Conservation (phyloP, 164 flowering plant genomes). For the Liquidambar formosana region DNA sequence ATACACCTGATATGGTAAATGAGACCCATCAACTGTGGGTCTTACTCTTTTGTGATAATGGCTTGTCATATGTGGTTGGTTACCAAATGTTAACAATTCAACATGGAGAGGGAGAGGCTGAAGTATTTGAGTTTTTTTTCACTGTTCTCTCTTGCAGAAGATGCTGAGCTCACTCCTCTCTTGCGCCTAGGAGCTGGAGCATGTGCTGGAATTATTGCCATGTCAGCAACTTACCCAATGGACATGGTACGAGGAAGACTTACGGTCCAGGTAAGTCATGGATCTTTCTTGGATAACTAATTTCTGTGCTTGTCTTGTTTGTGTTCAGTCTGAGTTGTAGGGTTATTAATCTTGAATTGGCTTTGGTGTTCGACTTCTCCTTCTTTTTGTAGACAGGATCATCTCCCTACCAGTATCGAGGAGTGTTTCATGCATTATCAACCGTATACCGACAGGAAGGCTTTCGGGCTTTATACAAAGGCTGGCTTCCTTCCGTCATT, state of each 20-base stretch:
- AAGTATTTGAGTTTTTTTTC: constrained; percentile 3
- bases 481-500: constrained; percentile 99
- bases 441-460: constrained; percentile 90
- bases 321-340: background rate
- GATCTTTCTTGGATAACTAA: background rate
- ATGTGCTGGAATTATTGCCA: constrained; percentile 98
- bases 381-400: constrained; percentile 68
- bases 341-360: background rate
- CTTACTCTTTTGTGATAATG: too few relatives aligned
- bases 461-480: constrained; percentile 84
- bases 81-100: background rate
- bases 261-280: constrained; percentile 82
- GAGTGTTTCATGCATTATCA: constrained; percentile 80
- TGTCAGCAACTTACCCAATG: constrained; percentile 99
- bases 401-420: constrained; percentile 87
- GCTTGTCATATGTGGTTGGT: background rate
- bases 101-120: background rate
- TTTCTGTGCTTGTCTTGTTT: background rate
- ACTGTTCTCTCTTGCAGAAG: constrained; percentile 49
- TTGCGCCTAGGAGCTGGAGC: constrained; percentile 98
- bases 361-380: background rate
- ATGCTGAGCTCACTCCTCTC: constrained; percentile 85
- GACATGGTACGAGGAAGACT: constrained; percentile 97
- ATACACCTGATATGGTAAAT: too few relatives aligned
- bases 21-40: too few relatives aligned